Evolutionary conservation across 768 basidiomycete genomes (phyloP).

Genomic region (Suillus spraguei): DNA sequence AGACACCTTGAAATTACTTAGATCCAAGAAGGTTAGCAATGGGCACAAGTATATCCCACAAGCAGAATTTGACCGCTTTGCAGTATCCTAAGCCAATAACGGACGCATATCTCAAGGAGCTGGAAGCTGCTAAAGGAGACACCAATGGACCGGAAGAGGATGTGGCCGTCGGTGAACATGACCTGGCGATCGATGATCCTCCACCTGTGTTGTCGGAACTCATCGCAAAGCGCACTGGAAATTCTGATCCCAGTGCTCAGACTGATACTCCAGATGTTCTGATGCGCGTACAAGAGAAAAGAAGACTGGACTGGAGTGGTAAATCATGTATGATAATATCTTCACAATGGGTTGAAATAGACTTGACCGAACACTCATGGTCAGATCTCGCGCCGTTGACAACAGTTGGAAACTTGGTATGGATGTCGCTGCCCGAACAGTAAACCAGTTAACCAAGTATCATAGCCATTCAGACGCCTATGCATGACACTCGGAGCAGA

Average conservation of each 20-base stretch:
- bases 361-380: background rate
- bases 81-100: slow-evolving; percentile 71
- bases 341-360: slow-evolving; percentile 36
- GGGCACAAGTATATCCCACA: background rate
- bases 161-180: slow-evolving; percentile 15
- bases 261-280: slow-evolving; percentile 70
- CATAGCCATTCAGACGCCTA: slow-evolving; percentile 87
- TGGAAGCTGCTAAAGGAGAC: slow-evolving; percentile 41
- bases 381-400: slow-evolving; percentile 80
- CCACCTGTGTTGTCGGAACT: slow-evolving; percentile 16
- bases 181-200: slow-evolving; percentile 4
- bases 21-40: slow-evolving; percentile 63
- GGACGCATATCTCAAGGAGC: slow-evolving; percentile 58
- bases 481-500: slow-evolving; percentile 88
- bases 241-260: slow-evolving; percentile 34
- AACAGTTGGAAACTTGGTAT: slow-evolving; percentile 91
- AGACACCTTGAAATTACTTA: slow-evolving; percentile 60
- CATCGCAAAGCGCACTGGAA: slow-evolving; percentile 39
- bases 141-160: slow-evolving; percentile 8
- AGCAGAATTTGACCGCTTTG: slow-evolving; percentile 5
- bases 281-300: slow-evolving; percentile 79
- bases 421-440: slow-evolving; percentile 23
- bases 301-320: slow-evolving; percentile 80
- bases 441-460: slow-evolving; percentile 5
- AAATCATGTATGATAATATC: slow-evolving; percentile 68